Base-by-base conservation (phyloP, 306 rosid genomes). In the Abrus precatorius region DNA sequence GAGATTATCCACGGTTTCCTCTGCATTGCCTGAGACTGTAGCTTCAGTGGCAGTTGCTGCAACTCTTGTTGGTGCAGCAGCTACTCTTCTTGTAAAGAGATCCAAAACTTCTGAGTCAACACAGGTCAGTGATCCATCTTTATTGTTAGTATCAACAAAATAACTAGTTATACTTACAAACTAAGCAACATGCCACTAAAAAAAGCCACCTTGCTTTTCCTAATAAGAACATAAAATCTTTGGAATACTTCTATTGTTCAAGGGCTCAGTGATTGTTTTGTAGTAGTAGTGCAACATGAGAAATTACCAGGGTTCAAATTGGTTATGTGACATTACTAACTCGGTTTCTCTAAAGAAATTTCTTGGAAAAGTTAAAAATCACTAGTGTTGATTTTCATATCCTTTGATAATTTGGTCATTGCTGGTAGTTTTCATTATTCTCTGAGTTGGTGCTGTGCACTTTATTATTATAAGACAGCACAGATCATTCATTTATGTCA, bases 21-120 rank as follows among this genome's bases (percentile, higher is more conserved):
- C 73, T 67, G 90, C 97, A 44, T 81, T 95, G 68, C 97, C 93
- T 1, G 98, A 93, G 84, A 90, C 99, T 43, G 99, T 91, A 0
- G 97, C 97, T 77, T 91, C 98, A 12, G 84, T 91, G 78, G 99
- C 91, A 6, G 87, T 93, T 14, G 93, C 93, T 43, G 95, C 94
- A 48, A 90, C 94, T 76, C 71, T 93, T 2, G 92, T 93, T 40
- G 97, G 98, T 30, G 92, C 94, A 56, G 99, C 99, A 47, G 94
- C 97, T 73, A 84, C 94, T 60, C 55, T 93, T 85, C 88, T 95
- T 69, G 88, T 85, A 50, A 78, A 82, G 82, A 90, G 97, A 90
- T 84, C 80, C 85, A 91, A 91, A 75, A 54, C 85, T 70, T 50
- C 96, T 14, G 89, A 83, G 83, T 38, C 83, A 52, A 52, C 87